Evolutionary conservation across 208 protist genomes (phyloP), one percentile per base, ranked within the genome.

Genomic region (Naegleria gruberi): DNA sequence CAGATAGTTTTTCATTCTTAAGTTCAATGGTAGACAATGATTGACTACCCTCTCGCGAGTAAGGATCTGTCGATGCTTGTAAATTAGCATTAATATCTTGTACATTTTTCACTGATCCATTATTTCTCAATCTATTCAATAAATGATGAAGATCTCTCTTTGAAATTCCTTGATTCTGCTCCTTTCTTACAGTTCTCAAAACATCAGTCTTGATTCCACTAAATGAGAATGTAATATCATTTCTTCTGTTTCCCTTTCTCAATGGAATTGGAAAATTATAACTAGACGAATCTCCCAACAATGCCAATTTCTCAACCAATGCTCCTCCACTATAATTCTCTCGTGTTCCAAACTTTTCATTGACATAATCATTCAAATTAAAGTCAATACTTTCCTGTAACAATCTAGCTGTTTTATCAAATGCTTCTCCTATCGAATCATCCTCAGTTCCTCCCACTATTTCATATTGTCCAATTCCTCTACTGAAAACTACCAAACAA

Each of bases 341-440:
- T 51, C 12, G 4, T 17, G 12, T 51, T 51, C 46, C 46, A 17
- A 51, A 51, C 12, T 51, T 12, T 74, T 74, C 55, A 30, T 37
- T 77, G 30, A 23, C 51, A 65, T 65, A 65, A 4, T 65, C 51
- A 23, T 10, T 65, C 30, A 65, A 43, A 82, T 82, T 34, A 19
- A 17, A 10, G 30, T 45, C 1, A 6, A 84, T 26, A 84, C 15
- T 19, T 30, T 37, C 23, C 6, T 89, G 4, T 34, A 89, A 77
- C 19, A 91, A 44, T 73, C 90, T 65, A 5, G 82, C 73, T 46
- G n/a, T 42, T 46, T 91, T 91, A 15, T 91, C 90, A 40, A 90
- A 91, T 8, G 41, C 26, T 45, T 91, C 90, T 23, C 90, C 90
- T 43, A 91, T 45, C n/a, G 57, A 40, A 45, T 91, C 90, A 81